These are phyloP conservation scores for Papiliotrema fonsecae DNA, from an alignment of 1,284 basidiomycete species.

Conservation along the genomic window DNA sequence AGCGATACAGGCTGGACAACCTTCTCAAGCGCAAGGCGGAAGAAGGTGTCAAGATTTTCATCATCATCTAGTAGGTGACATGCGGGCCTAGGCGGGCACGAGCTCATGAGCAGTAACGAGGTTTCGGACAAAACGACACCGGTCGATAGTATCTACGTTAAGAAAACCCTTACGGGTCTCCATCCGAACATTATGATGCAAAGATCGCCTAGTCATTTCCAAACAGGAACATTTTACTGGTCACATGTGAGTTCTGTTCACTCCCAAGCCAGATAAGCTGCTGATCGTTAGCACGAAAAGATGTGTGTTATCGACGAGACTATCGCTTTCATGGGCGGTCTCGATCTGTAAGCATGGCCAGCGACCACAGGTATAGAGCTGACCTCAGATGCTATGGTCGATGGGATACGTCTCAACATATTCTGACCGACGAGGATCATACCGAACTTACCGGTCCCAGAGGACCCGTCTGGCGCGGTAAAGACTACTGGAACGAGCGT, in stretches of 20 bases:
- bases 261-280: neutral
- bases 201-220: conserved; percentile 93
- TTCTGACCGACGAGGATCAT: conserved; percentile 75
- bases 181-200: conserved; percentile 96
- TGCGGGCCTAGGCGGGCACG: neutral
- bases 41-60: conserved; percentile 93
- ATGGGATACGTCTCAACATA: conserved; percentile 95
- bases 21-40: conserved; percentile 88
- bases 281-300: conserved; percentile 76
- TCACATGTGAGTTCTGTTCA: conserved; percentile 64
- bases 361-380: neutral
- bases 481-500: conserved; percentile 79
- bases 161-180: conserved; percentile 74
- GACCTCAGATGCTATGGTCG: conserved; percentile 63
- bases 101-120: conserved; percentile 67
- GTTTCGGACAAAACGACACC: conserved; percentile 96
- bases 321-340: conserved; percentile 95
- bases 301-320: conserved; percentile 95
- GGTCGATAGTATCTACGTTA: conserved; percentile 85
- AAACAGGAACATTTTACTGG: conserved; percentile 98
- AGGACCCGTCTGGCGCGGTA: conserved; percentile 71
- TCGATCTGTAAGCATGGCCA: conserved; percentile 67
- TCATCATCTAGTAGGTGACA: conserved; percentile 78
- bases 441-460: conserved; percentile 55
- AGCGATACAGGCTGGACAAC: conserved; percentile 81